Base-by-base conservation (phyloP, 345 rosid species). In the Excoecaria agallocha region DNA sequence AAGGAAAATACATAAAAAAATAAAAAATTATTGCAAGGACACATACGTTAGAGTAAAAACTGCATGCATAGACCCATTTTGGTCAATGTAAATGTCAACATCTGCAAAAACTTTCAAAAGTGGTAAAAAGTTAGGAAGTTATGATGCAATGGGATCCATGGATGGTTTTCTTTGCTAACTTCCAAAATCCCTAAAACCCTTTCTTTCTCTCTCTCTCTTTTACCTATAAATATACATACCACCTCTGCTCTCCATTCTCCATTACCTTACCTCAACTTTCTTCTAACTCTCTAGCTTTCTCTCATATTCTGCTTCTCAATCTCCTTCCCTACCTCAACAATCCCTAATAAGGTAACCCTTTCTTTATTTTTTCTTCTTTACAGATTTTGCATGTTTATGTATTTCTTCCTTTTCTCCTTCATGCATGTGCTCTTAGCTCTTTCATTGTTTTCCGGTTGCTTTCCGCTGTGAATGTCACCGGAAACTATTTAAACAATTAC, bases 131-230 rank as follows among this genome's bases (percentile, higher is more conserved):
- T 2, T 48, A 54, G 56, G 74, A 72, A 68, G 67, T 37, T 75
- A 62, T 15, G 37, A 59, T 22, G 72, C 74, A 70, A 73, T 57
- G 54, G 24, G 58, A 13, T 49, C 62, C 71, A 30, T 0, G 30
- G 43, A 20, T 37, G 63, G 43, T 67, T 37, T 7, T 60, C 57
- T 52, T 35, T 10, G 54, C 55, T 62, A 60, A 66, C 69, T 66
- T 77, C 78, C 78, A 60, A 75, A 75, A 52, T 12, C 59, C 74
- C 68, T 30, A 38, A 69, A 68, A 9, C 2, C 43, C 54, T 20
- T 5, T 48, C 8, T 12, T 41, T 6, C 5, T n/a, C 11, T 39
- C 68, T 20, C 22, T 49, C n/a, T 22, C 62, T n/a, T 35, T 38
- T 0, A 8, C 39, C 39, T 45, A 19, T 57, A 22, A 46, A 58